Base-by-base conservation (phyloP, 768 basidiomycete genomes). In the Russula virescens region DNA sequence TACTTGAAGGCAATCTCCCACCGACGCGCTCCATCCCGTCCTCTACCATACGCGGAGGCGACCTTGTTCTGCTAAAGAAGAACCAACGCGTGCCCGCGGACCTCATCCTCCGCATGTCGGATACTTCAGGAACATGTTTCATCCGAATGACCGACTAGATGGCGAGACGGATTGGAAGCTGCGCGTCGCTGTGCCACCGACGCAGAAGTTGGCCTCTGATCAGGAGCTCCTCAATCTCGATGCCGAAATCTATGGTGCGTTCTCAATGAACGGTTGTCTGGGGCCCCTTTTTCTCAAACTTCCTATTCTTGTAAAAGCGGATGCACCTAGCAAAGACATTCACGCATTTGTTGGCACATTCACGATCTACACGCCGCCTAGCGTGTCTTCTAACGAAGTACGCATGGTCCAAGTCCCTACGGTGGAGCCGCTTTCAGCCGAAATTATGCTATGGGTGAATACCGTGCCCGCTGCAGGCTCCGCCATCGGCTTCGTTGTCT, bases 141-240 rank as follows among this genome's bases (percentile, higher is more conserved):
- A 92, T 99, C 64, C 83, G 97, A 11, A 99, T 2, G 97, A 99
- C 74, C 97, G 98, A 71, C 80, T 99, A 31, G 97, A 99, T 66
- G 97, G 97, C 47, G 97, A 99, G 75, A 99, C 97, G 4, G 97
- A 99, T 70, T 98, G 97, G 97, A 99, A 99, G 73, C 78, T 98
- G 53, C 84, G 91, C 5, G 90, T 97, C 1, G 94, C 96, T 2
- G 87, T 96, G 1, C 83, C 88, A 2, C 81, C 87, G 26, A 89
- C 87, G 48, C 94, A 97, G 77, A 87, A 86, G 67, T 72, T 94
- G 55, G 70, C 81, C 26, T 83, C 82, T 23, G 84, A 87, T 52
- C 72, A 71, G 28, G 79, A 79, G 10, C 69, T 89, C 1, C 73
- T 87, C 59, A 69, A 74, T 18, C 74, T 95, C 26, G 88, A 93